Conservation (phyloP, 1,139 yeast species). For the Pichia sp. region DNA sequence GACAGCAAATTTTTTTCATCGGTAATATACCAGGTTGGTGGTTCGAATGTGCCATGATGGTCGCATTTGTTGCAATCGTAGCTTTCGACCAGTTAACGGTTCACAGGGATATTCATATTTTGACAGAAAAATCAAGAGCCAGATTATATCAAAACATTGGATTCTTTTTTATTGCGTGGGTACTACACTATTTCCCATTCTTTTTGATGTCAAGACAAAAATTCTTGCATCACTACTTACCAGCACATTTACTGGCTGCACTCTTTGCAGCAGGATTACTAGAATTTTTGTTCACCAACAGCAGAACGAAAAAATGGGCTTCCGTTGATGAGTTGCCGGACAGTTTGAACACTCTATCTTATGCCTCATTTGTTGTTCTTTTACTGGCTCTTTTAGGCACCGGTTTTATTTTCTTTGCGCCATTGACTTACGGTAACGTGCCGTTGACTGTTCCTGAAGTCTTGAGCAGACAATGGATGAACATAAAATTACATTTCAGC, state of each 20-base stretch:
- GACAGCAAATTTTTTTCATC: conserved; percentile 77
- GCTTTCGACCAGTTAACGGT: conserved; percentile 74
- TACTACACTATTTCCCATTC: conserved; percentile 85
- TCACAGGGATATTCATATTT: conserved; percentile 61
- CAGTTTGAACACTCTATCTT: conserved; percentile 25
- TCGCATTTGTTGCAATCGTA: conserved; percentile 58
- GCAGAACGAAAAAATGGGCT: conserved; percentile 32
- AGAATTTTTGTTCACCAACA: conserved; percentile 74
- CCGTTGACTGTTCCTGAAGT: conserved; percentile 63
- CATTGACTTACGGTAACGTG: conserved; percentile 80
- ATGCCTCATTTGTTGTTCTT: conserved; percentile 37
- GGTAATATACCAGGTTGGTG: conserved; percentile 95
- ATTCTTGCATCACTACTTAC: conserved; percentile 91
- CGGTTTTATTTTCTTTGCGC: conserved; percentile 73
- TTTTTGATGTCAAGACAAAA: conserved; percentile 90
- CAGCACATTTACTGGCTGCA: conserved; percentile 91
- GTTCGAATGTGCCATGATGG: conserved; percentile 68
- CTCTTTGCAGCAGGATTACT: conserved; percentile 75
- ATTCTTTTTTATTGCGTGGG: conserved; percentile 84
- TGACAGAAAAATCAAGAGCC: conserved; percentile 62
- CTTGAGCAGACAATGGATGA: conserved; percentile 72
- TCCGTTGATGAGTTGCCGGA: conserved; percentile 30
- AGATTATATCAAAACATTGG: conserved; percentile 78
- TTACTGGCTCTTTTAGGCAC: conserved; percentile 49
- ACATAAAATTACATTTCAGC: conserved; percentile 77